A percentile compares a stretch with the other conserved stretches of the same genome.
Conservation (phyloP, 139 green algal species). For the Mesotaenium endlicherianum region DNA sequence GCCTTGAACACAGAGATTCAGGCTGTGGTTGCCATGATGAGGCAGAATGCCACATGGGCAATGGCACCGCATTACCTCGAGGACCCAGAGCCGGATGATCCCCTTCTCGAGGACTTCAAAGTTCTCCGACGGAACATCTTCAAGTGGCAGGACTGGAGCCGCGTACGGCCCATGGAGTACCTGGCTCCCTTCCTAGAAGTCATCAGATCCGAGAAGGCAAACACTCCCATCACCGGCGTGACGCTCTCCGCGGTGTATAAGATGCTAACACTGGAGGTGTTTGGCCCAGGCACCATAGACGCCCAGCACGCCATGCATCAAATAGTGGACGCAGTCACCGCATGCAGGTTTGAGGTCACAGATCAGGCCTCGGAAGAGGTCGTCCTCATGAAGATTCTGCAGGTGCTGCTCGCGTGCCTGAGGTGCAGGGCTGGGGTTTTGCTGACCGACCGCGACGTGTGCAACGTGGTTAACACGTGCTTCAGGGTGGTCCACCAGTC, state of each 20-base stretch:
- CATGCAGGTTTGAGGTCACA: conserved; percentile 92
- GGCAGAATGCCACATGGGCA: conserved; percentile 71
- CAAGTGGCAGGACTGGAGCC: conserved; percentile 35
- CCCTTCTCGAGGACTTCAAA: conserved; percentile 80
- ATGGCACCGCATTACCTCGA: conserved; percentile 49
- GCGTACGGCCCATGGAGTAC: conserved; percentile 77
- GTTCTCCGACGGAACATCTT: conserved; percentile 77
- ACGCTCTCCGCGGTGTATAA: conserved; percentile 78
- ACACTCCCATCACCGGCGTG: conserved; percentile 82
- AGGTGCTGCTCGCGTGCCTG: conserved; percentile 75
- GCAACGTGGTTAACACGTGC: conserved; percentile 75
- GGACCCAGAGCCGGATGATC: conserved; percentile 79
- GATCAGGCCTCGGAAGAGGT: conserved; percentile 86
- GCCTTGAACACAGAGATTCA: conserved; percentile 73
- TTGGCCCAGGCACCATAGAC: conserved; percentile 54
- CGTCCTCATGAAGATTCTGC: conserved; percentile 91
- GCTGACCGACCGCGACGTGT: conserved; percentile 71
- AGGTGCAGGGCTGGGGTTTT: conserved; percentile 51
- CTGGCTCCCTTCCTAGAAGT: conserved; percentile 88
- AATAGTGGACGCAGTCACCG: conserved; percentile 81
- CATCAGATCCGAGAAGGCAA: conserved; percentile 82
- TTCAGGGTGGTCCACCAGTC: conserved; percentile 79
- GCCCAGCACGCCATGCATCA: conserved; percentile 73
- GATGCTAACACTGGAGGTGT: conserved; percentile 71
- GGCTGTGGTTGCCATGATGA: conserved; percentile 78